Evolutionary conservation across 331 rosid genomes (phyloP), one percentile per base, ranked within the genome.

Genomic region (Quercus lobata): DNA sequence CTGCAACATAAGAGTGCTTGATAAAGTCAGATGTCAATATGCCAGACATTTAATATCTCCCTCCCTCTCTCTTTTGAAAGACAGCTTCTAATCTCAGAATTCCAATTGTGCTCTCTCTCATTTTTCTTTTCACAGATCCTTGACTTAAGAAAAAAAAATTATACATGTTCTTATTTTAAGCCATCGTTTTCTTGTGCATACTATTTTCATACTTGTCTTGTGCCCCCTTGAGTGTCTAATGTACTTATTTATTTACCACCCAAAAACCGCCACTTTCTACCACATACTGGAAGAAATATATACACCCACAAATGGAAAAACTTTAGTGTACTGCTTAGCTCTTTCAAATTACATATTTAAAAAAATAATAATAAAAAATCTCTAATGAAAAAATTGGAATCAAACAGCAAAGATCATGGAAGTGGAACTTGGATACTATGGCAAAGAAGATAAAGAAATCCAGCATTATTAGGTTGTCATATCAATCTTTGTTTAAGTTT

Each of bases 1-100:
- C 98, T 95, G 89, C 74, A 81, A 80, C 46, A 73, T 37, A 30
- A 81, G 70, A 86, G 22, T 21, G 77, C 19, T 81, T 4, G 29
- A 69, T 66, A 25, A 54, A 62, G 16, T 41, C 27, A 62, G 74
- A 83, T 60, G 52, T 15, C 37, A 69, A 73, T 9, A 69, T 55
- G 46, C 32, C 22, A 49, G 16, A 72, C 61, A 58, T 18, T 2
- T 5, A n/a, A 70, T 35, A 52, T 74, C 37, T 74, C 78, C 9
- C 35, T 29, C 29, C n/a, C 25, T 25, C 25, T 54, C 21, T 29
- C 12, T 25, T 3, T 32, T 30, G 6, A 18, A 34, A 19, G 15
- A 32, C 30, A 17, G 15, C 18, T 65, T 30, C 16, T 29, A 17
- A 30, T 30, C 44, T 17, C 46, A 62, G 11, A 60, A 60, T 60